A percentile compares a stretch with the other conserved stretches of the same genome.
Conservation (phyloP, 352 stramenopile genomes). For the Globisporangium heterothallicum region DNA sequence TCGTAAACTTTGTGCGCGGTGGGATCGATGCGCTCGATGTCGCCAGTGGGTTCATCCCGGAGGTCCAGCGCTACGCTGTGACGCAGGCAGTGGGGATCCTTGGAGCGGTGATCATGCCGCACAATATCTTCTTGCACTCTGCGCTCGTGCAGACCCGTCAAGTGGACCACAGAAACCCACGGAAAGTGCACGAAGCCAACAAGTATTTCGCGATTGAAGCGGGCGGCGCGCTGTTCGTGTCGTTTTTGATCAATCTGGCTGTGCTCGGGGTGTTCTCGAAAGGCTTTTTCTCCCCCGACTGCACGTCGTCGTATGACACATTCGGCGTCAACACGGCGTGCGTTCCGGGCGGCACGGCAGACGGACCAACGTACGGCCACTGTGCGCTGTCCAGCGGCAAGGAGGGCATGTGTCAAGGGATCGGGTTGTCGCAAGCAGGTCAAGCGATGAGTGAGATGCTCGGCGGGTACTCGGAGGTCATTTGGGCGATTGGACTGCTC, state of each 20-base stretch:
- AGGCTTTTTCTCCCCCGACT: conserved; percentile 87
- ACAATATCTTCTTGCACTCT: conserved; percentile 92
- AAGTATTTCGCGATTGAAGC: conserved; percentile 94
- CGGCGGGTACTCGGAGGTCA: conserved; percentile 71
- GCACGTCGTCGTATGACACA: conserved; percentile 37
- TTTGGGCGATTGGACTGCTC: conserved; percentile 93
- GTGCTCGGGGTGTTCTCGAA: conserved; percentile 92
- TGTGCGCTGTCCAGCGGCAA: conserved; percentile 58
- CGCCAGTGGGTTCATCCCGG: conserved; percentile 73
- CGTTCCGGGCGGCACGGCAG: conserved; percentile 44
- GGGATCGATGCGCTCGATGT: conserved; percentile 65
- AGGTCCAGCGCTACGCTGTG: conserved; percentile 67
- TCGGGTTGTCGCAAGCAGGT: conserved; percentile 84
- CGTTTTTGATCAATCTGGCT: conserved; percentile 94
- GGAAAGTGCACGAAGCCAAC: conserved; percentile 82
- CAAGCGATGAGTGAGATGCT: conserved; percentile 78
- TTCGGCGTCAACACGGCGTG: conserved; percentile 69
- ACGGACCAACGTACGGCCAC: conserved; percentile 39
- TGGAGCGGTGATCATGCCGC: conserved; percentile 92
- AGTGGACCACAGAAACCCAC: conserved; percentile 49
- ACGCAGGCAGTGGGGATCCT: conserved; percentile 89
- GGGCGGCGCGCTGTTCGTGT: conserved; percentile 87
- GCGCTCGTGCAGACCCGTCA: conserved; percentile 64
- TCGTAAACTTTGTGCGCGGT: conserved; percentile 86
- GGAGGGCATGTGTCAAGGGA: conserved; percentile 75